Percentiles rank a stretch among this genome's conserved stretches.
Conservation (phyloP, 306 rosid genomes). For the Vicia villosa region DNA sequence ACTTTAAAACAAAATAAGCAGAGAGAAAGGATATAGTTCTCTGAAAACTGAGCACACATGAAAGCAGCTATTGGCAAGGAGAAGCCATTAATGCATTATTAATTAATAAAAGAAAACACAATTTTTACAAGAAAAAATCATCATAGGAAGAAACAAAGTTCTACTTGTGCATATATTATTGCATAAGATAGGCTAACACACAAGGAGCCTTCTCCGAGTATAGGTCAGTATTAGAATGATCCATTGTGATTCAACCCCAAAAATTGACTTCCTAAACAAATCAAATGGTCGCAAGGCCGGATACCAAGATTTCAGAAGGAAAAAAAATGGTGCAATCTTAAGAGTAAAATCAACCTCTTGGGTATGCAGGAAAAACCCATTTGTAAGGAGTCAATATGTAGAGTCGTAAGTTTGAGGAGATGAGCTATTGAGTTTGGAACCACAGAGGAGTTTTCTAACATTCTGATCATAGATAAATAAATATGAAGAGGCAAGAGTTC, state of each 20-base stretch:
- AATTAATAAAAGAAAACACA: slow-evolving; percentile 16
- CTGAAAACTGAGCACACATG: slow-evolving; percentile 13
- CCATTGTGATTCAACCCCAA: not conserved
- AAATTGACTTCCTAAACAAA: not conserved
- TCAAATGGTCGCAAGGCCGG: too few relatives aligned
- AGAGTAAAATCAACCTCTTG: not conserved
- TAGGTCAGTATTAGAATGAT: slow-evolving; percentile 15
- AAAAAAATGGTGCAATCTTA: too few relatives aligned
- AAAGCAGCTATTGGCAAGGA: slow-evolving; percentile 9
- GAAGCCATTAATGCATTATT: slow-evolving; percentile 26
- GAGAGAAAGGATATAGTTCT: not conserved
- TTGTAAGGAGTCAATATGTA: not conserved
- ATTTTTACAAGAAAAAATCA: not conserved
- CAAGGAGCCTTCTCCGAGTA: slow-evolving; percentile 21
- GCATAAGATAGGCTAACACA: not conserved
- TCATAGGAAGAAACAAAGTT: slow-evolving; percentile 2
- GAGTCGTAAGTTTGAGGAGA: not conserved
- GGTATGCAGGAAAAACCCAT: not conserved
- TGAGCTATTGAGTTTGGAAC: not conserved
- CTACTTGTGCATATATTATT: slow-evolving; percentile 10
- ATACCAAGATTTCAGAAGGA: too few relatives aligned
- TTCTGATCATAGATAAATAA: not conserved
- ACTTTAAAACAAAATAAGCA: slow-evolving; percentile 29
- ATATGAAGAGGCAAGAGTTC: not conserved
- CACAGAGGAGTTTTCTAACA: not conserved